Base-by-base conservation (phyloP, 176 grass and related monocot genomes). In the Saccharum officinarum region DNA sequence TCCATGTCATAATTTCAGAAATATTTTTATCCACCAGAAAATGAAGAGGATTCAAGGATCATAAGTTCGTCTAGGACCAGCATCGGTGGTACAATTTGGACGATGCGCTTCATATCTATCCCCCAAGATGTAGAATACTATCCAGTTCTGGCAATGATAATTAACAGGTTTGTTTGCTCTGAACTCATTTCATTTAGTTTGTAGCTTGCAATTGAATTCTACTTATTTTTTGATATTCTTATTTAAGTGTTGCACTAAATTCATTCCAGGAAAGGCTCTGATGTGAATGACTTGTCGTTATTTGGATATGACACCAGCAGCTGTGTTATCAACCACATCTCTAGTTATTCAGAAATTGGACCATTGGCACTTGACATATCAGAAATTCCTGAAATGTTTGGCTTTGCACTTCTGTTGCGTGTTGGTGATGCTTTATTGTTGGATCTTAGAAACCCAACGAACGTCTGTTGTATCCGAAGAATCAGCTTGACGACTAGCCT, bases 1-100 rank as follows among this genome's bases (percentile, higher is more conserved):
- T 92, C 89, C 87, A 91, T 97, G 84, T 91, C 89, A 88, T 93
- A 91, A 97, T 91, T 97, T 93, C 91, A 98, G 97, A 95, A 95
- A 95, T 95, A 94, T 83, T 92, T 88, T 84, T 98, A 98, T 95
- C 91, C 97, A 83, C 70, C 93, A 90, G 93, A 98, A 95, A 90
- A 76, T 84, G 86, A 92, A 86, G 87, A 88, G 81, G 89, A 88
- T 39, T 84, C 78, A 79, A 88, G 76, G 80, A 83, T 60, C 70
- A 54, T 69, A 63, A 90, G 54, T 84, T 76, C 76, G 69, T 88
- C 82, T 85, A 87, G 78, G 73, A 75, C 73, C 41, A 82, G 52
- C 78, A 71, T 91, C 26, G 33, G 23, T 34, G 97, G 97, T 77
- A 98, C 97, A 76, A 95, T 98, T 86, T 98, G 97, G 97, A 91